Percentiles rank a stretch among this genome's conserved stretches.
phyloP scores from a whole-genome alignment of 164 flowering plant species.

The Dillenia suffruticosa region DNA sequence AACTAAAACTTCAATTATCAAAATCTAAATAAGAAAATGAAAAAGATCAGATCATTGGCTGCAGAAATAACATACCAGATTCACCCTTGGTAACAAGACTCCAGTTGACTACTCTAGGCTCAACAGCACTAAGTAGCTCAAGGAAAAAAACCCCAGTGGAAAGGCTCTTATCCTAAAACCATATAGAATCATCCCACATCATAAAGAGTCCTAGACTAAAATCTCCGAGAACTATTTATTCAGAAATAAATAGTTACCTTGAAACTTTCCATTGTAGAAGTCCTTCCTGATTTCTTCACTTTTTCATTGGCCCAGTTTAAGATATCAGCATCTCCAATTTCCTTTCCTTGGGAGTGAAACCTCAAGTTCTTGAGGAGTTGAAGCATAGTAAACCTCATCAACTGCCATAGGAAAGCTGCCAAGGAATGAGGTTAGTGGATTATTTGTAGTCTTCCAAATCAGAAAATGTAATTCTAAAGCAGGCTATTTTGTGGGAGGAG shows the following conservation, averaged over 20 bases:
- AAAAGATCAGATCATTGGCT: too few relatives aligned
- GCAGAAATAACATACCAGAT: constrained; percentile 39
- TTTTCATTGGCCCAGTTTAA: constrained; percentile 79
- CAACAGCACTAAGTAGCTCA: constrained; percentile 85
- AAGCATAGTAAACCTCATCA: constrained; percentile 87
- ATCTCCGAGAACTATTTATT: too few relatives aligned
- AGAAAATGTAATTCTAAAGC: too few relatives aligned
- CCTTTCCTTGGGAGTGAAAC: constrained; percentile 68
- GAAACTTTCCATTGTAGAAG: constrained; percentile 76
- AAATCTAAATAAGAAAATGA: too few relatives aligned
- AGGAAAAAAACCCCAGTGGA: constrained; percentile 84
- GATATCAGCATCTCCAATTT: constrained; percentile 77
- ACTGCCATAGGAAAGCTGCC: constrained; percentile 92
- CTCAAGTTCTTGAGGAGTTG: constrained; percentile 86
- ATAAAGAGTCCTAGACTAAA: too few relatives aligned
- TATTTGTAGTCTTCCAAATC: too few relatives aligned
- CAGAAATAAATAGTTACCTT: constrained; percentile 36
- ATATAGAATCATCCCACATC: too few relatives aligned
- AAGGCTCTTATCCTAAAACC: constrained; percentile 65
- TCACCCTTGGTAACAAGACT: constrained; percentile 81
- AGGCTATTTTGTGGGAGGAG: too few relatives aligned
- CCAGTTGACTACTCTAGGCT: constrained; percentile 96
- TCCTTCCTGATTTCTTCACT: constrained; percentile 65
- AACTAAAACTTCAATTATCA: too few relatives aligned
- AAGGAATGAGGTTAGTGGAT: too few relatives aligned